Base-by-base conservation (phyloP, 2,329 filamentous ascomycete genomes). In the Penicillium hesseltinei region DNA sequence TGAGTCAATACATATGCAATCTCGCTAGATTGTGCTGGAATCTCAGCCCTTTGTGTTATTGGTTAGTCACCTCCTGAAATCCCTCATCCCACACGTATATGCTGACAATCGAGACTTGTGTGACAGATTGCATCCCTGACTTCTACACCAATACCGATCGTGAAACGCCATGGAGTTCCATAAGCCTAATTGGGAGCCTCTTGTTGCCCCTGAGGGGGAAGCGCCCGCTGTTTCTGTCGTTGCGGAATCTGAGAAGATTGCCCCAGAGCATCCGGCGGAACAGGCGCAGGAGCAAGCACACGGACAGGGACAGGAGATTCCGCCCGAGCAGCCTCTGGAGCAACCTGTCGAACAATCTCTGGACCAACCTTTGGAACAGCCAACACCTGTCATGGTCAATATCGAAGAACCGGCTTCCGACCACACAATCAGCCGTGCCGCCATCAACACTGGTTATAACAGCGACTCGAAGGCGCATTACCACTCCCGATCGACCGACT, bases 381-480 rank as follows among this genome's bases (percentile, higher is more conserved):
- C 63, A 40, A 58, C 54, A 23, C 62, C 67, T 39, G 63, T 69
- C 54, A 68, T 65, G 48, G 64, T 66, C 33, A 69, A 69, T 38
- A 57, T 66, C 27, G 68, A 69, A 57, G 65, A 68, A 44, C 70
- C 71, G 36, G 66, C 72, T 42, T 70, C 75, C 55, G 78, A 78
- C 51, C 74, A 79, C 61, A 62, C 69, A 23, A 62, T 62, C 36
- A 47, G 56, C 59, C 62, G 59, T 57, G 49, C 60, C 58, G 47
- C 60, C 56, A 44, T 69, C 58, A 71, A 71, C 57, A 72, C 72
- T 62, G 77, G 72, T 50, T 76, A 76, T 60, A 75, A 72, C 58
- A 78, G 79, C 69, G 74, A 79, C 63, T 76, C 77, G 21, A 71
- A 69, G 51, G 78, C 81, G 17, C 82, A 83, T 52, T 81, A 81